Percentiles rank a stretch among this genome's conserved stretches.
These are phyloP conservation scores for Linderniella brevidens DNA, from an alignment of 257 asterid species.

Conservation along the genomic window DNA sequence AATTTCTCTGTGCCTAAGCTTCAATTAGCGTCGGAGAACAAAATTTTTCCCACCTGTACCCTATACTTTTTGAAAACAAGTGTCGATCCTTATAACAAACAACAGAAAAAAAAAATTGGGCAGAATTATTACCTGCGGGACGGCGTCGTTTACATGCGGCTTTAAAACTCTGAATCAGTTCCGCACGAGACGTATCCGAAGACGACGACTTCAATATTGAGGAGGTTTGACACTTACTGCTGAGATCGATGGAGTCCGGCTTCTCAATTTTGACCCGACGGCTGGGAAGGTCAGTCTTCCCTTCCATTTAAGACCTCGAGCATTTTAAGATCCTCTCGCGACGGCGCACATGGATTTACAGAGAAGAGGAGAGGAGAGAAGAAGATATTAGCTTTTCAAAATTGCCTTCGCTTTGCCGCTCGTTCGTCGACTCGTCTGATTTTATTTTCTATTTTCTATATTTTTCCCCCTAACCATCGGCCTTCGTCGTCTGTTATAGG, in stretches of 20 bases:
- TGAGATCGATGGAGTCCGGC: constrained; percentile 34
- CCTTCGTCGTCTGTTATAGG: too few species aligned
- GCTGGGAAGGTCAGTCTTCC: constrained; percentile 69
- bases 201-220: constrained; percentile 36
- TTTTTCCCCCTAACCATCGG: too few species aligned
- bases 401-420: constrained; percentile 13
- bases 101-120: neutral
- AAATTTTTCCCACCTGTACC: too few species aligned
- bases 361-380: constrained; percentile 7
- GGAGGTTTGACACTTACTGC: constrained; percentile 30
- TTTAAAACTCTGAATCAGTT: constrained; percentile 45
- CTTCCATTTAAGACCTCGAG: constrained; percentile 44
- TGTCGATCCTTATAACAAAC: too few species aligned
- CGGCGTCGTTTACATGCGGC: constrained; percentile 86
- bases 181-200: constrained; percentile 54
- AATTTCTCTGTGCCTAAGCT: too few species aligned
- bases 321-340: constrained; percentile 22
- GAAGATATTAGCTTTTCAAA: constrained; percentile 13
- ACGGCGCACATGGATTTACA: constrained; percentile 7
- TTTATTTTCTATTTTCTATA: too few species aligned
- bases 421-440: too few species aligned
- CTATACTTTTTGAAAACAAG: too few species aligned
- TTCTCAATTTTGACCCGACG: constrained; percentile 33
- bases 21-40: too few species aligned
- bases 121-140: constrained; percentile 31